Conservation (phyloP, 2,329 filamentous ascomycete genomes). For the Arthroderma uncinatum region DNA sequence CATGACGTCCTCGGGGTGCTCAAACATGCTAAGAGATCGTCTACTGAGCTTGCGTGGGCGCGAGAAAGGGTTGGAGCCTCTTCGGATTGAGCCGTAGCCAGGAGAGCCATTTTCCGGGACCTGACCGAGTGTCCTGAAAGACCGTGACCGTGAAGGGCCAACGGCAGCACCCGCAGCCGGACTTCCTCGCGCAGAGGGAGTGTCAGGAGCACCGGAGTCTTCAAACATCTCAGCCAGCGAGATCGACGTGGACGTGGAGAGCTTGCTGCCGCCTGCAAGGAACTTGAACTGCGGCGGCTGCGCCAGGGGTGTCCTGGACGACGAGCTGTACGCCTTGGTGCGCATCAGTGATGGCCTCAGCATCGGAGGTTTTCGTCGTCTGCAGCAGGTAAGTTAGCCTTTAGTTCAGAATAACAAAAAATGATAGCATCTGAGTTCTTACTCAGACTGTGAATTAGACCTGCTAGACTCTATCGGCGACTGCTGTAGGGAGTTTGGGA, state of each 20-base stretch:
- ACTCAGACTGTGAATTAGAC: constrained; percentile 25
- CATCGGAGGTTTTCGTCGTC: constrained; percentile 55
- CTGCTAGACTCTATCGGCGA: constrained; percentile 27
- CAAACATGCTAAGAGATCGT: constrained; percentile 95
- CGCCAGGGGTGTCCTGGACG: constrained; percentile 47
- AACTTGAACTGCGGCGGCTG: constrained; percentile 68
- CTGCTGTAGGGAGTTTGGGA: constrained; percentile 29
- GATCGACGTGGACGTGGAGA: constrained; percentile 46
- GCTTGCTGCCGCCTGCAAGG: constrained; percentile 43
- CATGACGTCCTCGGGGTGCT: constrained; percentile 78
- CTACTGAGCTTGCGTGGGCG: constrained; percentile 81
- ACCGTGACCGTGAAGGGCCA: constrained; percentile 52
- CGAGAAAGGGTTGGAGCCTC: constrained; percentile 58
- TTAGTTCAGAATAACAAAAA: not conserved
- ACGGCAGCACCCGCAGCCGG: constrained; percentile 44
- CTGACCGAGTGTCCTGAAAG: constrained; percentile 42
- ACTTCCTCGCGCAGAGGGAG: constrained; percentile 49
- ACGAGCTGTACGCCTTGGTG: constrained; percentile 61
- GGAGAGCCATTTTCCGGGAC: constrained; percentile 61
- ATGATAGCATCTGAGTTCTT: constrained; percentile 9
- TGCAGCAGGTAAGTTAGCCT: constrained; percentile 25
- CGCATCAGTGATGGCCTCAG: constrained; percentile 64
- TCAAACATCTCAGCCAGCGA: constrained; percentile 71
- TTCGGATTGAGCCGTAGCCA: constrained; percentile 57
- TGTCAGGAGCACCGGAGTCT: constrained; percentile 58